Evolutionary conservation across 2,329 filamentous ascomycete species (phyloP).

Genomic region (Orbilia ellipsospora): DNA sequence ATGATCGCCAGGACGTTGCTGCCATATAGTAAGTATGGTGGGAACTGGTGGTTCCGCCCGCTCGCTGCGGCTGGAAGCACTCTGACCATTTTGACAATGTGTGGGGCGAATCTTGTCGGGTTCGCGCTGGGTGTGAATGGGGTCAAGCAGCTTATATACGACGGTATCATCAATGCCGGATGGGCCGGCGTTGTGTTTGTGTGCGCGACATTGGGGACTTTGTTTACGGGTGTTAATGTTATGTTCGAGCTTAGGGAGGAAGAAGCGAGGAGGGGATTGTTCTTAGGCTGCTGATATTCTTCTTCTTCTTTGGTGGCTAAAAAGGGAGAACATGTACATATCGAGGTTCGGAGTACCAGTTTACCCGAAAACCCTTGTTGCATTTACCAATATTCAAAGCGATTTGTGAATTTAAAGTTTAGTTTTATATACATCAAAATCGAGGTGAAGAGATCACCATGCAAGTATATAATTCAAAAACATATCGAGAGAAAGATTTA

Average conservation of each 20-base stretch:
- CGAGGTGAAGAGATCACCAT: background rate
- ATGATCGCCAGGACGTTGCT: conserved; percentile 78
- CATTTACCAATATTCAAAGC: too few species aligned
- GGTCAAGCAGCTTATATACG: conserved; percentile 68
- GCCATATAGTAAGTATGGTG: conserved; percentile 75
- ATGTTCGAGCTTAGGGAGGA: conserved; percentile 96
- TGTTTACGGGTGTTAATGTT: conserved; percentile 88
- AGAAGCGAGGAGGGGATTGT: conserved; percentile 82
- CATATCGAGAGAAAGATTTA: background rate
- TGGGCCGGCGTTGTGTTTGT: conserved; percentile 76
- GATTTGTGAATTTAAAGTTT: too few species aligned
- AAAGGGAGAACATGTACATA: conserved; percentile 20
- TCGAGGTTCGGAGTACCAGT: background rate
- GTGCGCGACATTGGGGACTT: conserved; percentile 73
- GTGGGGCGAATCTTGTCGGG: conserved; percentile 91
- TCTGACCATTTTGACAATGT: conserved; percentile 91
- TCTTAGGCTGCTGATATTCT: conserved; percentile 45
- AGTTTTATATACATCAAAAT: background rate
- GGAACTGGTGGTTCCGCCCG: conserved; percentile 79
- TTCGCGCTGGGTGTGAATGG: conserved; percentile 95
- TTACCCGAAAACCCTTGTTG: too few species aligned
- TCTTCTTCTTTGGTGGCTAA: background rate
- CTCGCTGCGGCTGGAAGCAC: conserved; percentile 84
- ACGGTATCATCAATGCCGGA: conserved; percentile 52
- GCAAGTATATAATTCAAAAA: background rate